These are phyloP conservation scores for Oryza meyeriana DNA, from an alignment of 176 grass and related monocot genomes.

Conservation along the genomic window DNA sequence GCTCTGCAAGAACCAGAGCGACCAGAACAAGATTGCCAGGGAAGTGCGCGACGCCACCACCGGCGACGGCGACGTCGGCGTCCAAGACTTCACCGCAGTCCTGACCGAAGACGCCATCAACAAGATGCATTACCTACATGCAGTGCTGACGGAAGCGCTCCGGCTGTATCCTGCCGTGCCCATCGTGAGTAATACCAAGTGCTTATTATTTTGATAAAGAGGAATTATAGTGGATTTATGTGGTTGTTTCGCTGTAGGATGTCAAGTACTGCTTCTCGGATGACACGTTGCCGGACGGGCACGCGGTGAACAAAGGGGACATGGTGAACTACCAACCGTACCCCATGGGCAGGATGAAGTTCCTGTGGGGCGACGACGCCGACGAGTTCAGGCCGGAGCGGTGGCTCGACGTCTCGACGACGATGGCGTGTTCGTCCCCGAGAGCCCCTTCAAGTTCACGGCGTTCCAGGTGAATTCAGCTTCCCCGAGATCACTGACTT, in stretches of 20 bases:
- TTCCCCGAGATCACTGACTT: background rate
- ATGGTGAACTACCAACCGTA: constrained; percentile 75
- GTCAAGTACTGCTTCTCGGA: constrained; percentile 68
- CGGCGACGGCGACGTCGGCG: constrained; percentile 7
- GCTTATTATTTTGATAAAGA: background rate
- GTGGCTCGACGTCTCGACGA: constrained; percentile 73
- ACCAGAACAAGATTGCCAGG: constrained; percentile 42
- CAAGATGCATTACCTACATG: constrained; percentile 79
- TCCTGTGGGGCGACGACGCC: constrained; percentile 73
- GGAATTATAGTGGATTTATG: background rate
- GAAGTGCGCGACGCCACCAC: constrained; percentile 43
- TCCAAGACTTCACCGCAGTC: constrained; percentile 8
- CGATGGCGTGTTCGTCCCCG: constrained; percentile 47
- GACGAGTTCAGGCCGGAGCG: constrained; percentile 74
- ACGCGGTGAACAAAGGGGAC: constrained; percentile 61
- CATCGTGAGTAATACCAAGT: constrained; percentile 40
- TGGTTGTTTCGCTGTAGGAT: constrained; percentile 21
- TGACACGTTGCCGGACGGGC: constrained; percentile 70
- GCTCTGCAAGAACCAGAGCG: constrained; percentile 37
- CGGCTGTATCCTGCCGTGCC: constrained; percentile 67
- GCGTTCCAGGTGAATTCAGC: constrained; percentile 64
- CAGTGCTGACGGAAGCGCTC: constrained; percentile 66
- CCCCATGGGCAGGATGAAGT: constrained; percentile 81
- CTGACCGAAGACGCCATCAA: constrained; percentile 52
- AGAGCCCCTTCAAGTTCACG: constrained; percentile 73